These are phyloP conservation scores for Cyberlindnera euphorbiae DNA, from an alignment of 805 yeast species.

Conservation along the genomic window DNA sequence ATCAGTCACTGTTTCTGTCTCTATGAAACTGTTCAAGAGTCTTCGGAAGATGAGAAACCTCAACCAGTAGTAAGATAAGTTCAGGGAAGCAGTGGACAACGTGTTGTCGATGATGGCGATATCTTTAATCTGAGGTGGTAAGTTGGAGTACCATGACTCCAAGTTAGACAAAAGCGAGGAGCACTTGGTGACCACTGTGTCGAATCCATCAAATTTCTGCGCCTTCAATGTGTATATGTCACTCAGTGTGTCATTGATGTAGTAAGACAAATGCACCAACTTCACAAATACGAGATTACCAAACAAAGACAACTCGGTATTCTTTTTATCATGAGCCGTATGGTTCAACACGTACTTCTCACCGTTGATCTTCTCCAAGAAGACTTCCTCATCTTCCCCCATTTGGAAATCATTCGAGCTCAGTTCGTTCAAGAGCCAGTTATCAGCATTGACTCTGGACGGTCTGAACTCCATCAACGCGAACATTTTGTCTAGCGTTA, in stretches of 20 bases:
- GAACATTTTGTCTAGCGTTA: slow-evolving; percentile 25
- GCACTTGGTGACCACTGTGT: slow-evolving; percentile 15
- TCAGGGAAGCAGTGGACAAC: slow-evolving; percentile 22
- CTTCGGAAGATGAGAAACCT: slow-evolving; percentile 23
- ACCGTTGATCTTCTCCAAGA: slow-evolving; percentile 17
- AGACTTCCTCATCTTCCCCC: slow-evolving; percentile 18
- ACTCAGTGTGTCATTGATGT: slow-evolving; percentile 20
- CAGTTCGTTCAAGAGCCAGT: slow-evolving; percentile 24
- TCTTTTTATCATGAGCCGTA: slow-evolving; percentile 1
- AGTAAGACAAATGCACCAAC: slow-evolving; percentile 22
- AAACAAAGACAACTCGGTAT: slow-evolving; percentile 9
- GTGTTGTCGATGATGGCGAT: slow-evolving; percentile 8
- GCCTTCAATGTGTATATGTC: slow-evolving; percentile 24
- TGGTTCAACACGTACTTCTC: slow-evolving; percentile 14
- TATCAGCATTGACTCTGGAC: slow-evolving; percentile 20
- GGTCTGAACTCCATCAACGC: slow-evolving; percentile 26
- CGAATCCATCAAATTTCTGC: slow-evolving; percentile 23
- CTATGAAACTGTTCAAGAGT: slow-evolving; percentile 21
- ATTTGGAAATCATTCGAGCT: slow-evolving; percentile 19
- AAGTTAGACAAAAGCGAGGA: slow-evolving; percentile 14
- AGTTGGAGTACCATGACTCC: slow-evolving; percentile 20
- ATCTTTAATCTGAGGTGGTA: slow-evolving; percentile 18
- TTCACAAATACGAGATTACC: slow-evolving; percentile 25
- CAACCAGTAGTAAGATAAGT: slow-evolving; percentile 20
- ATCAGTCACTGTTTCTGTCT: slow-evolving; percentile 10